These are phyloP conservation scores for Medicago lupulina DNA, from an alignment of 306 rosid species.

Conservation along the genomic window DNA sequence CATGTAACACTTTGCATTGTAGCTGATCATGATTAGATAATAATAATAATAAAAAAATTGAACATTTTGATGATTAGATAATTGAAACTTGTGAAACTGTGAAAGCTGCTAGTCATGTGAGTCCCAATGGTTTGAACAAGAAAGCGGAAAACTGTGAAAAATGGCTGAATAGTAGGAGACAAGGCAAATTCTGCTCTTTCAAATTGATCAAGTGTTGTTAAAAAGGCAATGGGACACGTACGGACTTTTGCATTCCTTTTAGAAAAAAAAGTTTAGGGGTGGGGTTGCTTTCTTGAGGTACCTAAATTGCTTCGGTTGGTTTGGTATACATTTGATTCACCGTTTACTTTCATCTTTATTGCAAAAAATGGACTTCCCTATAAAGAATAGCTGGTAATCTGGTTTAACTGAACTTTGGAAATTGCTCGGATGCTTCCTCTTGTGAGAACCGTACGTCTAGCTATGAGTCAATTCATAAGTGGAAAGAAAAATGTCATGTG, in stretches of 20 bases:
- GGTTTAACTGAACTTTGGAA: constrained; percentile 47
- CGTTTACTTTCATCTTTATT: constrained; percentile 35
- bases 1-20: neutral
- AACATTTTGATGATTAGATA: neutral
- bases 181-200: constrained; percentile 18
- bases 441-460: constrained; percentile 19
- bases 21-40: neutral
- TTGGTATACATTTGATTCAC: constrained; percentile 21
- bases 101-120: neutral
- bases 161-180: constrained; percentile 43
- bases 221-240: constrained; percentile 30
- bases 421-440: constrained; percentile 53
- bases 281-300: neutral
- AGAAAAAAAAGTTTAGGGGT: neutral
- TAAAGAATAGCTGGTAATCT: neutral
- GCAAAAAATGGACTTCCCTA: constrained; percentile 36
- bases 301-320: constrained; percentile 16
- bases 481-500: constrained; percentile 1
- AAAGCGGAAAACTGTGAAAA: constrained; percentile 39
- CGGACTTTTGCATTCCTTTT: neutral
- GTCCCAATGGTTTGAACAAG: constrained; percentile 41
- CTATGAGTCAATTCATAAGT: neutral
- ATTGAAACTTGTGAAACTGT: neutral
- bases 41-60: too few species aligned
- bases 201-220: constrained; percentile 3